Percentiles rank a stretch among this genome's conserved stretches.
Conservation (phyloP, 345 rosid genomes). For the Hypericum perforatum region DNA sequence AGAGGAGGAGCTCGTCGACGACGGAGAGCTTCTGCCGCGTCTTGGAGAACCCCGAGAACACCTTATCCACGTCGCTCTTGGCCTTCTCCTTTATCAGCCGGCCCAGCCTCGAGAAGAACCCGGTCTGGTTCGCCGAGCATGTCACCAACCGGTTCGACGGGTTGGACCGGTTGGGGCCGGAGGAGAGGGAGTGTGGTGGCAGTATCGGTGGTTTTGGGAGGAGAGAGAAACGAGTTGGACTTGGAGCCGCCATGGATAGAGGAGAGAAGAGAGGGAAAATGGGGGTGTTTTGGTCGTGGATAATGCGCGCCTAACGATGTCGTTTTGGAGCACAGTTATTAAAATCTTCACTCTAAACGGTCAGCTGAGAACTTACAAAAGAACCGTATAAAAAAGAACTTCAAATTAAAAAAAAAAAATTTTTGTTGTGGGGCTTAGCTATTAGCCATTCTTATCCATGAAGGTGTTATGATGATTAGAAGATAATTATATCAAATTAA, state of each 20-base stretch:
- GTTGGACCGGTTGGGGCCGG: conserved; percentile 11
- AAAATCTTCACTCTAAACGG: too few species aligned
- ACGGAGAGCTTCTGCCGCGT: conserved; percentile 89
- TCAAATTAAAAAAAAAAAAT: too few species aligned
- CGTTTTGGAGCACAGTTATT: too few species aligned
- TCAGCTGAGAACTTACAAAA: too few species aligned
- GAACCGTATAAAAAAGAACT: too few species aligned
- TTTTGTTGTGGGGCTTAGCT: too few species aligned
- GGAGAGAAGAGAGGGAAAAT: too few species aligned
- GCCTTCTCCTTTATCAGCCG: conserved; percentile 89
- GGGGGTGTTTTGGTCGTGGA: background rate
- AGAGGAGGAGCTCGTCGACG: conserved; percentile 81
- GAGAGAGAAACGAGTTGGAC: conserved; percentile 43
- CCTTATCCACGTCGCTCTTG: conserved; percentile 83
- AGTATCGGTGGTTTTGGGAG: conserved; percentile 24
- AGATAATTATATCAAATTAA: too few species aligned
- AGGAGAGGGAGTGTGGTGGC: conserved; percentile 12
- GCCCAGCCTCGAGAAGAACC: conserved; percentile 82
- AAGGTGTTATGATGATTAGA: too few species aligned
- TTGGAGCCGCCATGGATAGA: background rate
- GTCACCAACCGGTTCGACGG: conserved; percentile 25
- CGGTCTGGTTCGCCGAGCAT: conserved; percentile 67
- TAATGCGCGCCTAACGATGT: background rate
- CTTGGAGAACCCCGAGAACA: conserved; percentile 84
- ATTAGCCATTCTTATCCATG: too few species aligned